These are phyloP conservation scores for Diatrype stigma DNA, from an alignment of 2,329 filamentous ascomycete species.

Conservation along the genomic window DNA sequence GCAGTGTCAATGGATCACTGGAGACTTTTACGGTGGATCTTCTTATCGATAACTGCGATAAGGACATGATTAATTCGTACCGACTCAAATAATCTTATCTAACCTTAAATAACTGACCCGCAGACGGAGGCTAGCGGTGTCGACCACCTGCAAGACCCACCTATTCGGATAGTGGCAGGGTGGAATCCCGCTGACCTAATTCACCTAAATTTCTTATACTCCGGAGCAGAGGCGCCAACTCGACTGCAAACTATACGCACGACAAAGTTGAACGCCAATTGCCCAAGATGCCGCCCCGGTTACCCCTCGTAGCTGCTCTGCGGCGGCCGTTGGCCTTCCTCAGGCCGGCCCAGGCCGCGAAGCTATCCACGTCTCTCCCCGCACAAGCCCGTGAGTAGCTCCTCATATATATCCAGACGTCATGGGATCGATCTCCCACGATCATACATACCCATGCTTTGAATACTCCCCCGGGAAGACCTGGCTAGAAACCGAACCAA, in stretches of 20 bases:
- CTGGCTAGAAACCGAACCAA: background rate
- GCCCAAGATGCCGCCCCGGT: conserved; percentile 37
- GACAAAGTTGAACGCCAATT: conserved; percentile 3
- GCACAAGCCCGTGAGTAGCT: conserved; percentile 17
- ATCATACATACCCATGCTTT: no score
- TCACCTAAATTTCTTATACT: conserved; percentile 6
- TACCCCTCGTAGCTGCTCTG: conserved; percentile 25
- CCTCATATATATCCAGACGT: no score
- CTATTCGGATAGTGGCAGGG: background rate
- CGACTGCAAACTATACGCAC: background rate
- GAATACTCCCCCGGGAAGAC: background rate
- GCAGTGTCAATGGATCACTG: no score
- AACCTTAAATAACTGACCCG: no score
- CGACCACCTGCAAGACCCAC: background rate
- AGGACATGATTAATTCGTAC: no score
- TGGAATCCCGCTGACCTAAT: no score
- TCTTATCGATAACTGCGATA: conserved; percentile 1
- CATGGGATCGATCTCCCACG: no score
- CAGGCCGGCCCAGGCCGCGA: conserved; percentile 17
- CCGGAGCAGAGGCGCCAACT: no score
- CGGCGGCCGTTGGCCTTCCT: conserved; percentile 17
- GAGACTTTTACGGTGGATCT: background rate
- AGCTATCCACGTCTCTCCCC: conserved; percentile 21
- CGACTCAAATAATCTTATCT: no score
- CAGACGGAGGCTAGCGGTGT: no score